phyloP scores from a whole-genome alignment of 2,329 filamentous ascomycete genomes.

The Aspergillus japonicus region DNA sequence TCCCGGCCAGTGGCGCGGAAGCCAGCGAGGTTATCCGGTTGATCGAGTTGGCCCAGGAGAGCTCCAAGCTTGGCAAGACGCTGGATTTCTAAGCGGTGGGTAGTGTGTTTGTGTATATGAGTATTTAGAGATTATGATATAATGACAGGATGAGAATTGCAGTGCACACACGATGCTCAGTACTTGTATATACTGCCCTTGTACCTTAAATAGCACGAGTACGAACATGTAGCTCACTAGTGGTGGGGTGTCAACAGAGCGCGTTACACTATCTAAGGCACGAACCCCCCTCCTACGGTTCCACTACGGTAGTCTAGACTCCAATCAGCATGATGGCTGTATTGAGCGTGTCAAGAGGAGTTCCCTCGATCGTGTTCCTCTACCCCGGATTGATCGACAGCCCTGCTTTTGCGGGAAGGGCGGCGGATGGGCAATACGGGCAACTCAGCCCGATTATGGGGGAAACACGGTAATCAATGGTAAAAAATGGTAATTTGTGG shows the following conservation, averaged over 20 bases:
- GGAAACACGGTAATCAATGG: neutral
- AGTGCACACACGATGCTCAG: neutral
- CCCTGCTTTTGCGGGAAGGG: constrained; percentile 1
- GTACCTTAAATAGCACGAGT: too few species aligned
- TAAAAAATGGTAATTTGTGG: constrained; percentile 5
- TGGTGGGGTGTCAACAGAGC: neutral
- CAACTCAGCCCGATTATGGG: neutral
- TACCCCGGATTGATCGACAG: constrained; percentile 12
- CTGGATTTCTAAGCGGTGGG: constrained; percentile 33
- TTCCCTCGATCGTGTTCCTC: neutral
- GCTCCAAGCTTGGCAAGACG: constrained; percentile 53
- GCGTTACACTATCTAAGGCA: neutral
- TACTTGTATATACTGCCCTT: too few species aligned
- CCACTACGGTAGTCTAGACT: neutral
- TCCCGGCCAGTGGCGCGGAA: constrained; percentile 56
- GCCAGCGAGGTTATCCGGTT: constrained; percentile 55
- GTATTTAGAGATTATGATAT: constrained; percentile 1
- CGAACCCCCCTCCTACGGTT: neutral
- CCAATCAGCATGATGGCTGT: neutral
- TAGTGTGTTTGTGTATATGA: neutral
- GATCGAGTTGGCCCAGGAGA: constrained; percentile 57
- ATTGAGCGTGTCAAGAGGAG: neutral
- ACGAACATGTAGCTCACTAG: too few species aligned
- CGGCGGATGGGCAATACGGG: neutral
- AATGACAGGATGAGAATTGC: neutral